A percentile compares a stretch with the other conserved stretches of the same genome.
These are phyloP conservation scores for Penicillium antarcticum DNA, from an alignment of 495 filamentous ascomycete species.

Conservation along the genomic window DNA sequence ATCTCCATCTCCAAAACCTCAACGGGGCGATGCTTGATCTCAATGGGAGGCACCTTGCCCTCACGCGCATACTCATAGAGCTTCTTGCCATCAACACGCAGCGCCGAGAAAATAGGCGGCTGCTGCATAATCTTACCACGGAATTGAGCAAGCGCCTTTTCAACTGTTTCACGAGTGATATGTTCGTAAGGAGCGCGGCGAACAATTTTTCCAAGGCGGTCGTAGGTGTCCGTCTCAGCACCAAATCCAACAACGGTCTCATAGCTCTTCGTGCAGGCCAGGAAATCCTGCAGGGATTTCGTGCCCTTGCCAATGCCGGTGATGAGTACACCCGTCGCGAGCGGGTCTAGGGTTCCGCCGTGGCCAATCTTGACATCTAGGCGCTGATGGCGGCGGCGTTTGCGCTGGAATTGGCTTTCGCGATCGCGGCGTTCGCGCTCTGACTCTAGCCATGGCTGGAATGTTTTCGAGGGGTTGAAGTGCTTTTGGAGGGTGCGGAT, in stretches of 20 bases:
- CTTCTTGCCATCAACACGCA: constrained; percentile 85
- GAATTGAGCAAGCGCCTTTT: constrained; percentile 72
- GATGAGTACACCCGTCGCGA: constrained; percentile 90
- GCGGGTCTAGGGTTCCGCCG: constrained; percentile 91
- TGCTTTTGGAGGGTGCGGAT: constrained; percentile 76
- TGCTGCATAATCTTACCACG: constrained; percentile 85
- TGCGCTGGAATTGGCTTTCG: constrained; percentile 54
- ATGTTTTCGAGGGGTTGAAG: constrained; percentile 78
- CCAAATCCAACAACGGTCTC: constrained; percentile 88
- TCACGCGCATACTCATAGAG: constrained; percentile 94
- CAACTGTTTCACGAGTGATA: constrained; percentile 72
- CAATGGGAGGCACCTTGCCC: constrained; percentile 75
- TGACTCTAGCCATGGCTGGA: constrained; percentile 66
- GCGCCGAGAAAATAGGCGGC: constrained; percentile 88
- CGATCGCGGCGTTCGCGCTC: constrained; percentile 49
- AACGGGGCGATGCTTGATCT: constrained; percentile 78
- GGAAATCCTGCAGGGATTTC: constrained; percentile 70
- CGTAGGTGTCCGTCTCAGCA: constrained; percentile 89
- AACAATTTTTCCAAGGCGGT: constrained; percentile 77
- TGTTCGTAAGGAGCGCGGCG: constrained; percentile 69
- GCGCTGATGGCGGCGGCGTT: constrained; percentile 50
- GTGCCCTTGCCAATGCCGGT: constrained; percentile 85
- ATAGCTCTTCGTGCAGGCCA: constrained; percentile 89
- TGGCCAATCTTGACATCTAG: constrained; percentile 90
- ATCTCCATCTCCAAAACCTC: constrained; percentile 73